Base-by-base conservation (phyloP, 2,329 filamentous ascomycete species). In the Sarocladium strictum region DNA sequence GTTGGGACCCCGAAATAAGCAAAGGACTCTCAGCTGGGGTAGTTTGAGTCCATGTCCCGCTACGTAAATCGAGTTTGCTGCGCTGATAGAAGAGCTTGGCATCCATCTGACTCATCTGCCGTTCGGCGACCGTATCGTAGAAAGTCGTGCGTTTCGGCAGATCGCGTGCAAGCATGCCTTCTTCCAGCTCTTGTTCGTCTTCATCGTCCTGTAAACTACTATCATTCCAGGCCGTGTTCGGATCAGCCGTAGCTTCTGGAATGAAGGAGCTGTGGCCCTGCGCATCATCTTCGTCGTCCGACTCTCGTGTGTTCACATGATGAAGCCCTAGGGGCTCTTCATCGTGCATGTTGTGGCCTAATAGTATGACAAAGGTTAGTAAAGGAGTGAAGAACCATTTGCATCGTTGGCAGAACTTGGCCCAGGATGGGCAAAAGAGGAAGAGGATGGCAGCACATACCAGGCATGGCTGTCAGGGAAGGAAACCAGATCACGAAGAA, bases 41-140 rank as follows among this genome's bases (percentile, higher is more conserved):
- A 38, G 65, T 60, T 50, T 76, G 73, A 53, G 67, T 68, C 66
- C 71, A 74, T 55, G 61, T 67, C 53, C 64, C 68, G 56, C 61
- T 69, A 55, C 63, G 65, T 51, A 60, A 61, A 62, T 68, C 76
- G 60, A 64, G 65, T 69, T 91, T 89, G 70, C 90, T 91, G 60
- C 89, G 81, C 72, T 97, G 93, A 69, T 96, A 99, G 74, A 97
- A 96, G 58, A 97, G 80, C 71, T 96, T 97, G 57, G 93, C 90
- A 68, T 99, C 94, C 24, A 89, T 86, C 69, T 96, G 91, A 65
- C 87, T 95, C 84, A 96, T 88, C 65, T 93, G 89, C 64, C 94
- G 95, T 71, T 99, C 94, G 53, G 90, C 89, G 53, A 93, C 87
- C 64, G 93, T 90, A 70, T 97, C 92, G 72, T 96, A 97, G 67